Evolutionary conservation across 1,284 basidiomycete species (phyloP), one percentile per base, ranked within the genome.

Genomic region (Puccinia coronata): DNA sequence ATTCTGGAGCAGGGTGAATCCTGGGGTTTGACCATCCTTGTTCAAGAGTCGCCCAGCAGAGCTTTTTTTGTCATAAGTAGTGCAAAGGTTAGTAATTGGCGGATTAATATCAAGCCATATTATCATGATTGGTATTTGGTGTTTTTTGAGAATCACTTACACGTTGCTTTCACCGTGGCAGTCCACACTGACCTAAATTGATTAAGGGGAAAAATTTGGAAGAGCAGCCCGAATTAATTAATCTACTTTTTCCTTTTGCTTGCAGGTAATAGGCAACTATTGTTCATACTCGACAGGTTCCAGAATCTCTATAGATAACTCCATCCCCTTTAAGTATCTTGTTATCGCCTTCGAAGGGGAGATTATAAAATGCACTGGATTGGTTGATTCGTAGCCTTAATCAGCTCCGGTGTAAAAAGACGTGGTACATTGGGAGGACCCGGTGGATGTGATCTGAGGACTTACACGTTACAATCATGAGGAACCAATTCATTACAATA

Each of bases 61-160:
- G 28, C 57, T 59, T 14, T 59, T 59, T 59, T n/a, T n/a, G n/a
- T n/a, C n/a, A n/a, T n/a, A n/a, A n/a, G n/a, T n/a, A n/a, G n/a
- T 57, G 51, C n/a, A 43, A 43, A 43, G 55, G n/a, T 31, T 12
- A 16, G 43, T 57, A 9, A 59, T 59, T 14, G 1, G 23, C 6
- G 1, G 11, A 59, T 57, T 18, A 59, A 59, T 59, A 14, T 34
- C 31, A 11, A 59, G 57, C 23, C 31, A 59, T 3, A 34, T 34
- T 59, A 34, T 34, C 6, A 14, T 34, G 57, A 59, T 59, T 59
- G 18, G 34, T 34, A 16, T 3, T 14, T 34, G 12, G 9, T 43
- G 43, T 43, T n/a, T n/a, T n/a, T n/a, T 25, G n/a, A 57, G n/a
- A 57, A 57, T 57, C n/a, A 59, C 57, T 59, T 59, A 59, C 57